Evolutionary conservation across 2,329 filamentous ascomycete species (phyloP), one percentile per base, ranked within the genome.

Genomic region (Colletotrichum agaves): DNA sequence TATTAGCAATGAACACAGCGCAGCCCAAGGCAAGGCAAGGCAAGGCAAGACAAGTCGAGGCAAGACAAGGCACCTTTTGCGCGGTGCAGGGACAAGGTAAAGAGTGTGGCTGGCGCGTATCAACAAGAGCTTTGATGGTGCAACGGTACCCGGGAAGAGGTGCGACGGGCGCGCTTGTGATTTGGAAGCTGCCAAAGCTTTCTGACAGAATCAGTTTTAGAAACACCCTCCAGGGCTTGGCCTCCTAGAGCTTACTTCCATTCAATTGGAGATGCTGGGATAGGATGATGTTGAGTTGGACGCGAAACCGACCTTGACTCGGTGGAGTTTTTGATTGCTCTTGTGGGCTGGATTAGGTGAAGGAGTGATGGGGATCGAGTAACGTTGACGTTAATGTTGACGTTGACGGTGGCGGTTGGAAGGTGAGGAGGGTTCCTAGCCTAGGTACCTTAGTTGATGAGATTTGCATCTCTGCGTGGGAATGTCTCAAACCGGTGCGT

Each of bases 201-300:
- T 65, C 66, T 69, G 62, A 69, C 66, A 61, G 66, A 67, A 61
- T 55, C 62, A 60, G 66, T 69, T 69, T 69, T 61, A 67, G 53
- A 69, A 69, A 49, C 62, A 57, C 43, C 19, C 37, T 61, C 39
- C n/a, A 66, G 35, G 37, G 56, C 13, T 15, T 52, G 23, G 46
- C 23, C 46, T 61, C 44, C 21, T 50, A 17, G 33, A 19, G 31
- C n/a, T 31, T 50, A 23, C 47, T 50, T 31, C 35, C 19, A 39
- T 44, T 31, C n/a, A 11, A 27, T 39, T 47, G 49, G 46, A 17
- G 21, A 11, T 41, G 33, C 58, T 27, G 41, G 63, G 49, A 62
- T 66, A 56, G 12, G 47, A 17, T 12, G 41, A 50, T 35, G 37
- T 15, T 10, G 41, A 46, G 21, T 46, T 58, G 55, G 31, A 31